Percentiles rank a stretch among this genome's conserved stretches.
These are phyloP conservation scores for Psilocybe sp. DNA, from an alignment of 768 basidiomycete genomes.

Conservation along the genomic window DNA sequence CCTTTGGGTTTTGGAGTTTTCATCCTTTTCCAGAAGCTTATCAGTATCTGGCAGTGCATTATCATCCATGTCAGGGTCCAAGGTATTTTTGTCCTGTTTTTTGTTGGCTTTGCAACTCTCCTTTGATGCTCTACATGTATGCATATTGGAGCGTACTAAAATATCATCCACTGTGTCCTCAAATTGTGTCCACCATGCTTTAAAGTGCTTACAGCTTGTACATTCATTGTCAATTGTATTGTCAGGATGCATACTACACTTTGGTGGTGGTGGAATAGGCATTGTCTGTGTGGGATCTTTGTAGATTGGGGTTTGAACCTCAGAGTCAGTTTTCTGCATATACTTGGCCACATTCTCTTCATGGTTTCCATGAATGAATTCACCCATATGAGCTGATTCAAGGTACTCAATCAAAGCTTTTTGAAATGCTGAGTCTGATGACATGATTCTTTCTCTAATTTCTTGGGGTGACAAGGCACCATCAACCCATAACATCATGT, in stretches of 20 bases:
- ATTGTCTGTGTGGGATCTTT: conserved; percentile 20
- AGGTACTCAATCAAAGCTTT: conserved; percentile 26
- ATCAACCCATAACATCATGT: conserved; percentile 33
- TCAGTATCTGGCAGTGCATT: conserved; percentile 3
- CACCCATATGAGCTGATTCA: conserved; percentile 27
- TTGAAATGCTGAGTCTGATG: conserved; percentile 21
- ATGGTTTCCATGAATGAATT: conserved; percentile 22
- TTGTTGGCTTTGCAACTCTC: not conserved
- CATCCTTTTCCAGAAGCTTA: not conserved
- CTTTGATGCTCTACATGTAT: conserved; percentile 16
- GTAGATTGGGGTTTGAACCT: conserved; percentile 4
- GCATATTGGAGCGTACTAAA: conserved; percentile 24
- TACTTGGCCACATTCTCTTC: conserved; percentile 4
- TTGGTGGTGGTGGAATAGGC: conserved; percentile 17
- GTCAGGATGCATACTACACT: not conserved
- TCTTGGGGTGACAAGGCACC: conserved; percentile 24
- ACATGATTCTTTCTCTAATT: conserved; percentile 22
- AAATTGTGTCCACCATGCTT: conserved; percentile 17
- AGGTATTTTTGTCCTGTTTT: not conserved
- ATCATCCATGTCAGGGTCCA: not conserved
- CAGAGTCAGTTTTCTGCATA: not conserved
- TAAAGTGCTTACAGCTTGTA: conserved; percentile 11
- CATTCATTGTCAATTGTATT: not conserved
- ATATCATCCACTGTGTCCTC: conserved; percentile 25
- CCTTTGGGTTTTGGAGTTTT: not conserved